Conservation (phyloP, 805 yeast genomes). For the Starmerella gropengiesseri region DNA sequence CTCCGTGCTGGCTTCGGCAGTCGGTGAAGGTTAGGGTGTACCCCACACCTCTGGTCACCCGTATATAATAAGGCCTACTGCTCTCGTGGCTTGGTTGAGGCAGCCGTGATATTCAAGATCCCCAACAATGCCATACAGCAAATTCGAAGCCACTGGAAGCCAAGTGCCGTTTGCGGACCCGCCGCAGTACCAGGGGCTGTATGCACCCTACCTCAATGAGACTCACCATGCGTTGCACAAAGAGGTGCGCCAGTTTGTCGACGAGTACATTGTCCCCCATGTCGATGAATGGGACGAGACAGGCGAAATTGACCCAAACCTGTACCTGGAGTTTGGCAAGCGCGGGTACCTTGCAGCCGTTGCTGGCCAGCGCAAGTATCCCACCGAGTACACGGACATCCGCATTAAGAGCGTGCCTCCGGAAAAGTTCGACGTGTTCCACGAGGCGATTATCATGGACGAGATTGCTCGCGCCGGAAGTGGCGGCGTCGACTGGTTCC, state of each 20-base stretch:
- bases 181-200: constrained; percentile 35
- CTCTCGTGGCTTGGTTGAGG: background rate
- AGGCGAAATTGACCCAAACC: constrained; percentile 29
- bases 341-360: constrained; percentile 35
- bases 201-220: constrained; percentile 32
- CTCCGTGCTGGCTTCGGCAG: too few relatives aligned
- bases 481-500: constrained; percentile 34
- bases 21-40: background rate
- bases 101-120: background rate
- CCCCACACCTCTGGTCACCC: background rate
- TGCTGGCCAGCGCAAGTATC: constrained; percentile 31
- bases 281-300: constrained; percentile 36
- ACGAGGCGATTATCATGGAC: constrained; percentile 32
- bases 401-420: constrained; percentile 31
- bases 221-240: constrained; percentile 33
- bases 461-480: constrained; percentile 34
- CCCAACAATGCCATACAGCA: background rate
- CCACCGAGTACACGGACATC: constrained; percentile 31
- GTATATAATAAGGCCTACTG: too few relatives aligned
- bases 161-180: constrained; percentile 33
- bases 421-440: constrained; percentile 33
- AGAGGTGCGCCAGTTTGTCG: constrained; percentile 34
- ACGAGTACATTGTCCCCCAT: constrained; percentile 31
- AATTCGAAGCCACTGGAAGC: constrained; percentile 4
- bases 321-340: constrained; percentile 30